Conservation (phyloP, 176 grass and related monocot genomes). For the Zea mays region Zm-B73-REFERENCE-NAM-5.0 NC_050097.1:16500001-16500500, state of each 20-base stretch:
- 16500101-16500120: too few species aligned
- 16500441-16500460: not conserved
- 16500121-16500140: too few species aligned
- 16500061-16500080: too few species aligned
- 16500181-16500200: not conserved
- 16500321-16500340: conserved; percentile 9
- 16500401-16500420: not conserved
- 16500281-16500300: not conserved
- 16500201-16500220: not conserved
- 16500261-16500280: not conserved
- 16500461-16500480: not conserved
- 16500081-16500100: too few species aligned
- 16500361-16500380: not conserved
- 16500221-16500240: not conserved
- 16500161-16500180: too few species aligned
- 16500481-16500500: not conserved
- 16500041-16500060: too few species aligned
- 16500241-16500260: not conserved
- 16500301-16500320: not conserved
- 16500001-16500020: too few species aligned
- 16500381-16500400: not conserved
- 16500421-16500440: not conserved
- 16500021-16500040: too few species aligned
- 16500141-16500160: too few species aligned
- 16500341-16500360: not conserved